phyloP scores from a whole-genome alignment of 164 flowering plant species.

The Saururus chinensis region DNA sequence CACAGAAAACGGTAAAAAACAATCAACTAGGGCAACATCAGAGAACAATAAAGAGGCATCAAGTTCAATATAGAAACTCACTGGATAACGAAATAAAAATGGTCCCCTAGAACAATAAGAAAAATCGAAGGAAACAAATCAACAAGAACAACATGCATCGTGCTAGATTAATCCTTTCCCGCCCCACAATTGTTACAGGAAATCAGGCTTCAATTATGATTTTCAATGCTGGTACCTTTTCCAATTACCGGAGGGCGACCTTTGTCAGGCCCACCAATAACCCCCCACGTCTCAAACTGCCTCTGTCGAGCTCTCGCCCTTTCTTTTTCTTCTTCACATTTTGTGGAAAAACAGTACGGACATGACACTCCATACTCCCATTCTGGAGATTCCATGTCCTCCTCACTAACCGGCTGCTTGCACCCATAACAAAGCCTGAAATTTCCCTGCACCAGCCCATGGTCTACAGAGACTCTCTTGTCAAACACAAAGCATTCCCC shows the following conservation, averaged over 20 bases:
- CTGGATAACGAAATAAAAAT: too few relatives aligned
- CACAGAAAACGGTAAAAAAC: too few relatives aligned
- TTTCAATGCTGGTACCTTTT: not conserved
- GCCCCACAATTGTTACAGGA: not conserved
- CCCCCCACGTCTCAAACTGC: conserved; percentile 78
- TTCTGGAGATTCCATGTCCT: conserved; percentile 78
- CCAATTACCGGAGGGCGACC: conserved; percentile 34
- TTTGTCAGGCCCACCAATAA: conserved; percentile 89
- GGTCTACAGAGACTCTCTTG: conserved; percentile 88
- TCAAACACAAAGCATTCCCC: conserved; percentile 98
- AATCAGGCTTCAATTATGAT: not conserved
- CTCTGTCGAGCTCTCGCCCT: conserved; percentile 89
- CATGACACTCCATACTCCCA: conserved; percentile 86
- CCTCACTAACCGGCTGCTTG: conserved; percentile 81
- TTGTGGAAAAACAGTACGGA: conserved; percentile 67
- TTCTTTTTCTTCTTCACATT: conserved; percentile 88
- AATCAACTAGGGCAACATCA: too few relatives aligned
- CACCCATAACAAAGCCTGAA: conserved; percentile 94
- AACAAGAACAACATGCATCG: not conserved
- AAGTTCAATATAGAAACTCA: too few relatives aligned
- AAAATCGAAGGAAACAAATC: not conserved
- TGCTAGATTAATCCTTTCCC: not conserved
- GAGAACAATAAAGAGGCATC: too few relatives aligned
- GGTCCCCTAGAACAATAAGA: too few relatives aligned
- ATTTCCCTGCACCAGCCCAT: conserved; percentile 71